These are phyloP conservation scores for Camellia granthamiana DNA, from an alignment of 148 eudicot genomes.

Conservation along the genomic window DNA sequence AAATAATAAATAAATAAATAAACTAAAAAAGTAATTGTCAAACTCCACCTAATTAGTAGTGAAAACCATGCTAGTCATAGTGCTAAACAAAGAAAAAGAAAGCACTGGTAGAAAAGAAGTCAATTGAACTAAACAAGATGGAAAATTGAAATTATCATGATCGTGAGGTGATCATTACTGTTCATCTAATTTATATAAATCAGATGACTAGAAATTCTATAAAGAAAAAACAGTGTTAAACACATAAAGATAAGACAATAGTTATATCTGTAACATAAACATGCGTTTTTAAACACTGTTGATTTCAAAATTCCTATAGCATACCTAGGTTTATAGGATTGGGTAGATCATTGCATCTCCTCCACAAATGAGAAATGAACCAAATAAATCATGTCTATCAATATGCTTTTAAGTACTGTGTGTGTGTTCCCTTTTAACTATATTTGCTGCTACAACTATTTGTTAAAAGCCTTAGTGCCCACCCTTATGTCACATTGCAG, in stretches of 20 bases:
- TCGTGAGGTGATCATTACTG: not conserved
- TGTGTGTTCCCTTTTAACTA: not conserved
- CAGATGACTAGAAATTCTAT: no score
- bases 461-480: not conserved
- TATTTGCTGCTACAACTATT: not conserved
- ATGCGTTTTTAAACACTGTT: no score
- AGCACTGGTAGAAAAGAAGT: not conserved
- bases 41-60: not conserved
- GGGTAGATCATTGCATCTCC: not conserved
- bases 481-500: constrained; percentile 6
- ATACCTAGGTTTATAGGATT: not conserved
- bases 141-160: not conserved
- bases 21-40: no score
- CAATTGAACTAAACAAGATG: not conserved
- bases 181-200: not conserved
- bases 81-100: not conserved
- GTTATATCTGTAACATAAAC: no score
- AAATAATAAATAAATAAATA: no score
- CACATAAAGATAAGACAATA: no score
- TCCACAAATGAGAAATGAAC: not conserved
- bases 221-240: no score
- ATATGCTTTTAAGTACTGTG: not conserved
- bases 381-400: not conserved
- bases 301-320: no score
- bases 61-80: not conserved